phyloP scores from a whole-genome alignment of 352 stramenopile genomes.

The Pythium coloratum region DNA sequence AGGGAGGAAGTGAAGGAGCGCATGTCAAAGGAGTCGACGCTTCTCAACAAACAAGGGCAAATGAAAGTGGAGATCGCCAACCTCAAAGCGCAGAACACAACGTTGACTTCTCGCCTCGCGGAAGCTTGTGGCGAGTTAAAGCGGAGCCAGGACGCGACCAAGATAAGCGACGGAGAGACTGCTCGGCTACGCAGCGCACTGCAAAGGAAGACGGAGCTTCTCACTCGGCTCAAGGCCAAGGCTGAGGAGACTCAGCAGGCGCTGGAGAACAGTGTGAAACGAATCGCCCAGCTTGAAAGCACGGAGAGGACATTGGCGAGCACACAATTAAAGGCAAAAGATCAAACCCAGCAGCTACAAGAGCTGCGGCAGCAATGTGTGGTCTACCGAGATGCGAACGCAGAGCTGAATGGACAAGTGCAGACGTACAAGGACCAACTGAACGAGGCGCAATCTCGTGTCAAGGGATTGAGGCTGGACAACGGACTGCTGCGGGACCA shows the following conservation, averaged over 20 bases:
- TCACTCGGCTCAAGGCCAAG: constrained; percentile 43
- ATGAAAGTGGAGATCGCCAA: constrained; percentile 36
- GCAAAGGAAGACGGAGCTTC: constrained; percentile 54
- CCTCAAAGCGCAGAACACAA: constrained; percentile 32
- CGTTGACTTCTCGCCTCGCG: constrained; percentile 38
- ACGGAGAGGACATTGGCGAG: constrained; percentile 31
- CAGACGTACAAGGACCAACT: constrained; percentile 40
- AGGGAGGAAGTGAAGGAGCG: constrained; percentile 38
- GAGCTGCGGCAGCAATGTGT: constrained; percentile 37
- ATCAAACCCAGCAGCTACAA: constrained; percentile 39
- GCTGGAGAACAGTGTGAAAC: constrained; percentile 29
- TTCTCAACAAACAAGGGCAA: constrained; percentile 27
- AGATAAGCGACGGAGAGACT: constrained; percentile 27
- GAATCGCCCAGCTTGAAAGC: constrained; percentile 25
- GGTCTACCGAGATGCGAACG: constrained; percentile 33
- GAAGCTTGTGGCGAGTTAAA: constrained; percentile 34
- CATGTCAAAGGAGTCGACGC: constrained; percentile 29
- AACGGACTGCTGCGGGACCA: constrained; percentile 36
- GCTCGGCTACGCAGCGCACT: constrained; percentile 35
- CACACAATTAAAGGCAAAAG: constrained; percentile 41
- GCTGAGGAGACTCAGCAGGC: constrained; percentile 29
- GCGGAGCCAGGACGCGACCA: constrained; percentile 26
- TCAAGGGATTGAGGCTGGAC: constrained; percentile 42
- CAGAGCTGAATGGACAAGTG: constrained; percentile 35
- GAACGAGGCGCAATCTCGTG: constrained; percentile 21